Evolutionary conservation across 208 protist species (phyloP).

Genomic region (Leishmania turanica): DNA sequence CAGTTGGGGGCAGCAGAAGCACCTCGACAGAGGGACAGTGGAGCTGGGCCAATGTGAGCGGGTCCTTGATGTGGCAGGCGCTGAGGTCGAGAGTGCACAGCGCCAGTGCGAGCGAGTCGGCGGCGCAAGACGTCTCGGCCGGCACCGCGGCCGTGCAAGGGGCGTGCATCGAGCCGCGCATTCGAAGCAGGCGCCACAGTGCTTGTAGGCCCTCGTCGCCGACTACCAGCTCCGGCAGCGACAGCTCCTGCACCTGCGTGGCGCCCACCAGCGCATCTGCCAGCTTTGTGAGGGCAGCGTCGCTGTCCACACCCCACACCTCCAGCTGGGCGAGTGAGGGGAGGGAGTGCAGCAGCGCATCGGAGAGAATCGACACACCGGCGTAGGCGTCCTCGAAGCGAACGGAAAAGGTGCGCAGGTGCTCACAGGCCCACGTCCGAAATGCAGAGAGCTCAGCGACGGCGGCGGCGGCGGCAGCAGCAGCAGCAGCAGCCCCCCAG

Average conservation of each 20-base stretch:
- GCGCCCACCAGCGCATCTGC: constrained; percentile 4
- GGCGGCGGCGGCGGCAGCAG: no score
- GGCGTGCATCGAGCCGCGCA: neutral
- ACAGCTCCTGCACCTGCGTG: constrained; percentile 11
- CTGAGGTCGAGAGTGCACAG: constrained; percentile 14
- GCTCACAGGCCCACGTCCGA: constrained; percentile 2
- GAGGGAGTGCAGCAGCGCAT: constrained; percentile 9
- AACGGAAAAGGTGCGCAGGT: constrained; percentile 9
- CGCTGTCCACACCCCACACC: constrained; percentile 2
- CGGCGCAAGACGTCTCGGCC: neutral
- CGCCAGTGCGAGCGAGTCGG: constrained; percentile 1
- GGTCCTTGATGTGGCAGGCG: constrained; percentile 2
- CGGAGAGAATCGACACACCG: neutral
- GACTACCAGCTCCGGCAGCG: constrained; percentile 7
- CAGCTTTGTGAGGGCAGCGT: constrained; percentile 4
- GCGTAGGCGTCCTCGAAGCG: constrained; percentile 8
- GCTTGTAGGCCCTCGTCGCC: constrained; percentile 8
- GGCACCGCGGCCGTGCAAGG: neutral
- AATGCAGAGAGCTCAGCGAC: neutral
- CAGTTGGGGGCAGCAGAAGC: constrained; percentile 11
- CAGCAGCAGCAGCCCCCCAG: neutral
- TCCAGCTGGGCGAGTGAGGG: constrained; percentile 4
- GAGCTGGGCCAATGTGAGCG: constrained; percentile 3
- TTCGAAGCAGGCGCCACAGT: constrained; percentile 5
- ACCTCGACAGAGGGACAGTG: constrained; percentile 10